These are phyloP conservation scores for Russula olivacea DNA, from an alignment of 768 basidiomycete genomes.

Conservation along the genomic window DNA sequence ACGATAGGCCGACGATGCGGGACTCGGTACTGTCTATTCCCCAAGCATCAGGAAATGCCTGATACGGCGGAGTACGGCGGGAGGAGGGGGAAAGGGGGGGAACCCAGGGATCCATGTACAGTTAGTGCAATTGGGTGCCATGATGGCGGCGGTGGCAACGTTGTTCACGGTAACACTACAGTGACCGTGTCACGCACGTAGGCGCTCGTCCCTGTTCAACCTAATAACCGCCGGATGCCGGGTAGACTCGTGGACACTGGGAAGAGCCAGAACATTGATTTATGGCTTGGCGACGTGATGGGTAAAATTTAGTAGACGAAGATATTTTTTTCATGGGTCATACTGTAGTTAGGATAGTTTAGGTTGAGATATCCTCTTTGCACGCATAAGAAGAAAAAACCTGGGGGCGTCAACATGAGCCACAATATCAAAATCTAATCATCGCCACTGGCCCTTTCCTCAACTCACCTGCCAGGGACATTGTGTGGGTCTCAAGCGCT, in stretches of 20 bases:
- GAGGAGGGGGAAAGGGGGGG: neutral
- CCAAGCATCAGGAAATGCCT: neutral
- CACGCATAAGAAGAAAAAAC: neutral
- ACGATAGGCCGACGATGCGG: slow-evolving; percentile 6
- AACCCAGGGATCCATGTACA: neutral
- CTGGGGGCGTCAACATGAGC: neutral
- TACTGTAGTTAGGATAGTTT: no score
- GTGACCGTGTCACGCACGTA: neutral
- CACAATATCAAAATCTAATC: neutral
- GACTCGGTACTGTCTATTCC: neutral
- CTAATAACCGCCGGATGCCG: neutral
- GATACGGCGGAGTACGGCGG: neutral
- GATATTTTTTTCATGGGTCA: no score
- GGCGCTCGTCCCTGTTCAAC: neutral
- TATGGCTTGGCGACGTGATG: no score
- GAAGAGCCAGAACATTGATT: neutral
- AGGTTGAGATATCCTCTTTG: no score
- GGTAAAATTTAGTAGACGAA: no score
- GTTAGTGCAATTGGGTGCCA: no score
- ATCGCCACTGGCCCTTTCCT: neutral
- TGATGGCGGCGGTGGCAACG: neutral
- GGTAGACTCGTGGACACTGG: neutral
- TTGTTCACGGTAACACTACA: neutral
- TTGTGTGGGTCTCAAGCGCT: no score
- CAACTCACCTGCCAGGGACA: neutral